Percentiles rank a stretch among this genome's conserved stretches.
These are phyloP conservation scores for Boletus subparvulus DNA, from an alignment of 768 basidiomycete species.

Conservation along the genomic window DNA sequence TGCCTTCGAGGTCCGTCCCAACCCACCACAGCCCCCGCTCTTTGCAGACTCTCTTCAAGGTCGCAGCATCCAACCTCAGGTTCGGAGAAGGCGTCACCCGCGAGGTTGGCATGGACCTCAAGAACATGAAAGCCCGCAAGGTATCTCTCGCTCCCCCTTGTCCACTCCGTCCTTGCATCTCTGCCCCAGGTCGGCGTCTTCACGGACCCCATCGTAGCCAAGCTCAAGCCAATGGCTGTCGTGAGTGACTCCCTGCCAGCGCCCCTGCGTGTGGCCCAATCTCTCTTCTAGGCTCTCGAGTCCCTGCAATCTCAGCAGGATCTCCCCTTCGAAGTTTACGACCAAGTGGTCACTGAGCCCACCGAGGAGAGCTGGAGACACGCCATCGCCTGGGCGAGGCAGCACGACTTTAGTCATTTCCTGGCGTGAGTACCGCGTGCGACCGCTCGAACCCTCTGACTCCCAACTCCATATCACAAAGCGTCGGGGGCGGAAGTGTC, in stretches of 20 bases:
- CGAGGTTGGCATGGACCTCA: conserved; percentile 92
- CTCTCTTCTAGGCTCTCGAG: conserved; percentile 57
- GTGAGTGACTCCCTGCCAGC: conserved; percentile 42
- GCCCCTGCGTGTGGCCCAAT: background rate
- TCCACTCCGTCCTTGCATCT: conserved; percentile 6
- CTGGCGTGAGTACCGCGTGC: conserved; percentile 60
- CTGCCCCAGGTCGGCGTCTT: conserved; percentile 82
- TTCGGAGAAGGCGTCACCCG: conserved; percentile 89
- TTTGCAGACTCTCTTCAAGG: conserved; percentile 39
- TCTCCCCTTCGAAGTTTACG: conserved; percentile 79
- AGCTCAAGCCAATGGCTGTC: conserved; percentile 77
- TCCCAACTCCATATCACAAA: conserved; percentile 27
- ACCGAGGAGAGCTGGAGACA: conserved; percentile 87
- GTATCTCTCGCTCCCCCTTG: conserved; percentile 35
- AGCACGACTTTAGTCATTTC: conserved; percentile 91
- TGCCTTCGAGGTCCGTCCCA: conserved; percentile 71
- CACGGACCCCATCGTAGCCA: conserved; percentile 84
- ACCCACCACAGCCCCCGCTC: background rate
- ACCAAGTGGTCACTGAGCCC: conserved; percentile 82
- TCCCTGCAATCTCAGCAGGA: conserved; percentile 77
- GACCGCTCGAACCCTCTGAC: background rate
- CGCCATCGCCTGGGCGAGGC: conserved; percentile 85
- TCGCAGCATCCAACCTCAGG: conserved; percentile 83
- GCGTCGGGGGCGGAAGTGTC: conserved; percentile 90
- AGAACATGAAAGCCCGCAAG: conserved; percentile 90